These are phyloP conservation scores for Populus nigra DNA, from an alignment of 345 rosid species.

Conservation along the genomic window DNA sequence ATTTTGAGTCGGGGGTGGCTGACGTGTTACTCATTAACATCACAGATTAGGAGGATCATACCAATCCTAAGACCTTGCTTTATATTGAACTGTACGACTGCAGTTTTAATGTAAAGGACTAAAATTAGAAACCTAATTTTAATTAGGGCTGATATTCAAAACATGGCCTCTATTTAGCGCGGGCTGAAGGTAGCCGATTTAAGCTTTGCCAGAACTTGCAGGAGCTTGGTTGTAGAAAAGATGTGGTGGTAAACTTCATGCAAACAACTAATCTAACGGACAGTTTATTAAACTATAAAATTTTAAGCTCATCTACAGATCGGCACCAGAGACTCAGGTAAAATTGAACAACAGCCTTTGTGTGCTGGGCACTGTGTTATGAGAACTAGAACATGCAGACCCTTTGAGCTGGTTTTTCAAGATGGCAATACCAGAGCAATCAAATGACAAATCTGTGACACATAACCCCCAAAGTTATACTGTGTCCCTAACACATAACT, in stretches of 20 bases:
- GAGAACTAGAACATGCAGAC: background rate
- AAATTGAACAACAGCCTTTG: too few relatives aligned
- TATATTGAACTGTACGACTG: too few relatives aligned
- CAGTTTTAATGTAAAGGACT: background rate
- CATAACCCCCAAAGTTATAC: background rate
- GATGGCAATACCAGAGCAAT: background rate
- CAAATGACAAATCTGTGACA: too few relatives aligned
- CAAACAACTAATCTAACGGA: background rate
- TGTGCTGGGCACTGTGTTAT: too few relatives aligned
- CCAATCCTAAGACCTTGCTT: too few relatives aligned
- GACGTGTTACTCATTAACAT: too few relatives aligned
- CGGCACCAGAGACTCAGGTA: too few relatives aligned
- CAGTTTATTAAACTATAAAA: too few relatives aligned
- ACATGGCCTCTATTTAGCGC: background rate
- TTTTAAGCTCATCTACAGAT: too few relatives aligned
- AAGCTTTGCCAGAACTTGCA: background rate
- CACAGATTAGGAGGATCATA: too few relatives aligned
- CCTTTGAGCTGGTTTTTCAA: background rate
- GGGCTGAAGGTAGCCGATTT: too few relatives aligned
- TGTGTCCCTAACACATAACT: background rate
- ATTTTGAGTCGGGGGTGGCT: too few relatives aligned
- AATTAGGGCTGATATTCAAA: background rate
- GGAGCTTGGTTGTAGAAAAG: background rate
- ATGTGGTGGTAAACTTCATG: background rate
- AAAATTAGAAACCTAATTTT: background rate